Evolutionary conservation across 305 asterid genomes (phyloP), one percentile per base, ranked within the genome.

Genomic region (Fraxinus dipetala): DNA sequence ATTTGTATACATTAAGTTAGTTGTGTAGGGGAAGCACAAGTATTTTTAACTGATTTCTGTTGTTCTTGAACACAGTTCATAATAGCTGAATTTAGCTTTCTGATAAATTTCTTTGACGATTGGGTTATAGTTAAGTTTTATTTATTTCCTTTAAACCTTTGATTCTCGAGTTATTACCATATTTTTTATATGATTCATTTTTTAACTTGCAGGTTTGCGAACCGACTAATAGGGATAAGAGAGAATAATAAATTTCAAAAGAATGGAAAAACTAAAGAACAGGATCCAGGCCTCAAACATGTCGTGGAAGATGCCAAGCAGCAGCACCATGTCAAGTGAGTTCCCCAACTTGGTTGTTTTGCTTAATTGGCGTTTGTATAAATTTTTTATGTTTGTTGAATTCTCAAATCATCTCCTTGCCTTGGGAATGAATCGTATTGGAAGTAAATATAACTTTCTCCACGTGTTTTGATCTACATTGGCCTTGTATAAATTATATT

Each of bases 181-280:
- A 6, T 30, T 36, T 40, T 38, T 31, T 16, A 76, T 35, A 20
- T 78, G 31, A 1, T 48, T 43, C 45, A 63, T 54, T 82, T 26
- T 72, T 69, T 54, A 61, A 79, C 80, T 84, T 82, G 83, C 89
- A 95, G 99, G 90, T 96, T 96, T 77, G 98, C 99, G 1, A 93
- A 88, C 91, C 90, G 99, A 85, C 91, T 96, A 80, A 93, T 89
- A 1, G 99, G 99, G 85, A 94, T 96, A 45, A 96, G 92, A 84
- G 99, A 96, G 85, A 96, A 96, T 30, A 84, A 81, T 28, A 96
- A 96, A 80, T 96, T 96, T 87, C 92, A 94, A 78, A 93, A 90
- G 88, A 89, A 92, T 10, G 88, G 78, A 34, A 63, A 85, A 80
- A 78, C 72, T n/a, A 86, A 86, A n/a, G 95, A 84, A 32, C 92